Evolutionary conservation across 495 filamentous ascomycete species (phyloP), one percentile per base, ranked within the genome.

Genomic region (Bacidia gigantensis): DNA sequence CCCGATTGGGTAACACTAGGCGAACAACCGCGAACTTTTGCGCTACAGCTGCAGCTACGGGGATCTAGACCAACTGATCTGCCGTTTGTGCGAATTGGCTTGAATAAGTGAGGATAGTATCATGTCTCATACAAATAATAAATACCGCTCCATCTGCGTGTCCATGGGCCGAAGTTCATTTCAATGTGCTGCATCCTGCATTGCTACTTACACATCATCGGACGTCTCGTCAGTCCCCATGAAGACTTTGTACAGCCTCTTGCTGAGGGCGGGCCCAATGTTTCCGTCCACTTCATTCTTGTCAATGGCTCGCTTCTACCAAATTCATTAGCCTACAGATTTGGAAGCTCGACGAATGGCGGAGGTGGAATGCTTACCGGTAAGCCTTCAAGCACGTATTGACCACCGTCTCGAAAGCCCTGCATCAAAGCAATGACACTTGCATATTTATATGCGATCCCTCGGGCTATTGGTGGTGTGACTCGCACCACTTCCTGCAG

Each of bases 401-500:
- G 78, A 0, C 87, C 87, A 39, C 76, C 61, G 17, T 62, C 61
- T 57, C 75, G 70, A 57, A 90, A 76, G 0, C 66, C 84, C 5
- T 62, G 60, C 2, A 83, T 69, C 20, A 94, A 64, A 40, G 72
- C 61, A 17, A 65, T 54, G 0, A 84, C 76, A 38, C 70, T 77
- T 1, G 71, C 72, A 63, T 86, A 87, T 60, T 79, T 69, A 7
- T 64, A 64, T 0, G 70, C 72, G 51, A 92, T 80, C 12, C 85
- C 85, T 57, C 82, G 80, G 0, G 87, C 87, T 58, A 87, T 76
- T 1, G 81, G 73, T 0, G 78, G 75, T 5, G 87, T 90, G 12
- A 94, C 72, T 18, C 84, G 78, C 24, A 74, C 69, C 21, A 90
- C 75, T 65, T 88, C 81, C 64, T 89, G 82, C 41, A 94, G 69